Base-by-base conservation (phyloP, 2,329 filamentous ascomycete genomes). In the Colletotrichum sublineola region DNA sequence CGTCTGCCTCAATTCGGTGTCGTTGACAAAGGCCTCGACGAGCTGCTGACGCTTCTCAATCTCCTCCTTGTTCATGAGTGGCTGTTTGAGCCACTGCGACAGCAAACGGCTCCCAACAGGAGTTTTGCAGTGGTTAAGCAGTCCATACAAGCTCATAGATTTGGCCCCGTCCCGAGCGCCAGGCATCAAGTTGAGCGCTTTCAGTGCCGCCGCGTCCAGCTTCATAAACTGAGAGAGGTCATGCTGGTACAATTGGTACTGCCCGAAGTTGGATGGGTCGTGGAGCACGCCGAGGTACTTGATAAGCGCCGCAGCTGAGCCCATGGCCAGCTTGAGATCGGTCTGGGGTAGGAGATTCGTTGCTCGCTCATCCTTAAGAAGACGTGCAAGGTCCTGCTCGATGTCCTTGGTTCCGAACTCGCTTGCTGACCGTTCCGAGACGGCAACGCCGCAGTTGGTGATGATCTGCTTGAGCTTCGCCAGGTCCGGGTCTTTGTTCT, bases 211-310 rank as follows among this genome's bases (percentile, higher is more conserved):
- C 0, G 97, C 95, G 82, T 99, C 96, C 5, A 99, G 87, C 83
- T 98, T 99, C 96, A 99, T 99, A 81, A 94, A 99, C 78, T 99
- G 95, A 2, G 95, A 92, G 56, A 99, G 84, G 79, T 99, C 96
- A 81, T 99, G 96, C 82, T 99, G 96, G 79, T 98, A 99, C 20
- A 99, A 89, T 81, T 96, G 94, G 79, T 97, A 99, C 79, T 99
- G 96, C 3, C 97, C 96, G 81, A 98, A 98, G 82, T 99, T 99
- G 68, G 94, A 94, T 1, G 94, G 86, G 80, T 99, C 96, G 40
- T 96, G 94, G 82, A 99, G 89, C 46, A 97, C 92, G 46, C 93
- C 93, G 3, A 99, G 89, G 77, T 99, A 99, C 80, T 96, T 97
- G 85, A 99, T 97, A 76, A 99, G 84, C 9, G 96, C 94, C 7